Evolutionary conservation across 1,139 yeast genomes (phyloP), one percentile per base, ranked within the genome.

Genomic region (Kluyveromyces sp.): DNA sequence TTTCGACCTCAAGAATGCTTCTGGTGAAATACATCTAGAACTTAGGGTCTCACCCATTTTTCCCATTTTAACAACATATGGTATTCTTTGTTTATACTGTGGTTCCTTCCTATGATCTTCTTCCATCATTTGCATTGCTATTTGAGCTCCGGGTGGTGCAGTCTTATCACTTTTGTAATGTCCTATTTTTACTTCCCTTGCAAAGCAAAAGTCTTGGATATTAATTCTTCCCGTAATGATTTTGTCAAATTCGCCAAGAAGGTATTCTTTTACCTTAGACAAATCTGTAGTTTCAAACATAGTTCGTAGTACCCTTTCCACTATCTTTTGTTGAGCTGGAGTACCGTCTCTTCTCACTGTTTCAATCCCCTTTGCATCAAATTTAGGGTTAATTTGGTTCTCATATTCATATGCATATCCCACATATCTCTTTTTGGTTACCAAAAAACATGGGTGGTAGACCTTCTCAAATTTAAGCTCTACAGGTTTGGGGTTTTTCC

Each of bases 301-400:
- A 1, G 80, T 71, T 37, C 83, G 69, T 7, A 92, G 65, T 0
- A 85, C 68, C 50, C 78, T 77, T 52, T 87, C 95, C 28, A 87
- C 81, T 37, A 92, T 80, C 57, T 83, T 83, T 64, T 79, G 95
- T 55, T 86, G 95, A 0, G 96, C 96, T 0, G 95, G 95, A 21
- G 90, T 84, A 0, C 97, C 97, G 65, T 92, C 98, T 53, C 98
- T 70, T 50, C 98, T 66, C 0, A 92, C 85, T 0, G 97, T 92
- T 63, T 92, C 98, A 21, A 88, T 89, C 1, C 98, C 98, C 57
- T 92, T 92, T 2, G 98, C 97, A 68, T 92, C 97, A 63, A 92
- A 90, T 31, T 67, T 74, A 0, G 96, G 88, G 5, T 54, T 66
- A 3, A 46, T 55, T 55, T 85, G 90, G 21, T 66, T 66, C 37